These are phyloP conservation scores for Streptanthus diversifolius DNA, from an alignment of 345 rosid genomes.

Conservation along the genomic window DNA sequence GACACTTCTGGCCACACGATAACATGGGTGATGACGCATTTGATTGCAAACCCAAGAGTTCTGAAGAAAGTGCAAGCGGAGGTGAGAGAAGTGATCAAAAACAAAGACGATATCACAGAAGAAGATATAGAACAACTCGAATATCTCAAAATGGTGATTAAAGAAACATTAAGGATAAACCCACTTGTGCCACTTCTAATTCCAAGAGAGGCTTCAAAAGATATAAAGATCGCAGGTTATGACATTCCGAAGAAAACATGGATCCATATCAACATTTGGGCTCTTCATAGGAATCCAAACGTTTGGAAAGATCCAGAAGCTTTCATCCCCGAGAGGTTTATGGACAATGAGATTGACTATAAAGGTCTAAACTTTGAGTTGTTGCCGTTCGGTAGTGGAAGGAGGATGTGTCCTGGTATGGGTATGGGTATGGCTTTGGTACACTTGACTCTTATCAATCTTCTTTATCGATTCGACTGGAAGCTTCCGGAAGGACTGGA, in stretches of 20 bases:
- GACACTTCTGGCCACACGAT: constrained; percentile 8
- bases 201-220: constrained; percentile 24
- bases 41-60: constrained; percentile 24
- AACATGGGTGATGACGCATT: constrained; percentile 28
- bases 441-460: constrained; percentile 46
- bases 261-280: constrained; percentile 18
- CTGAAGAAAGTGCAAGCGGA: constrained; percentile 21
- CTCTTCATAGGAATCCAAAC: constrained; percentile 40
- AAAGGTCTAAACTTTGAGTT: constrained; percentile 49
- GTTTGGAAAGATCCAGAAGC: constrained; percentile 25
- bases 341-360: constrained; percentile 33
- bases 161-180: constrained; percentile 6
- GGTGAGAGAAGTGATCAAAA: not conserved
- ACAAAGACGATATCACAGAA: constrained; percentile 17
- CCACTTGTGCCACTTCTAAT: constrained; percentile 19
- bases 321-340: constrained; percentile 30
- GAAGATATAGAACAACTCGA: constrained; percentile 19
- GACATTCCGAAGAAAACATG: constrained; percentile 26
- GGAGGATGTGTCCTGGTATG: constrained; percentile 58
- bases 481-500: constrained; percentile 42
- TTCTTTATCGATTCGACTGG: constrained; percentile 50
- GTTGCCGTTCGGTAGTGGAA: constrained; percentile 56
- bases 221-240: not conserved
- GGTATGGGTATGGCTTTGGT: constrained; percentile 39
- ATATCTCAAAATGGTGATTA: constrained; percentile 20